Evolutionary conservation across 306 rosid species (phyloP), one percentile per base, ranked within the genome.

Genomic region (Glycine latifolia): DNA sequence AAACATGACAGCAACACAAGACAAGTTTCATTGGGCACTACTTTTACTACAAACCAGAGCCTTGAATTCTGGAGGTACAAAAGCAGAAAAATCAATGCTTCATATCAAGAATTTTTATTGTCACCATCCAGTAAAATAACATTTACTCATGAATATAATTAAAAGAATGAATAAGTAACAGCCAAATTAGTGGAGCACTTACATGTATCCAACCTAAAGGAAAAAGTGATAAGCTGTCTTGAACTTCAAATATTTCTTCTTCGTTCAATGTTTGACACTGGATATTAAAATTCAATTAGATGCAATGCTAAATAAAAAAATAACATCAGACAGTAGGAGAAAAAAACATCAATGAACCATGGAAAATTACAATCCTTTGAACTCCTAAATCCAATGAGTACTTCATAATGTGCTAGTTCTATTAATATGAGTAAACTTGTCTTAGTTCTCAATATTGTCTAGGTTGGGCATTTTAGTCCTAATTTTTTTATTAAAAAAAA

Each of bases 181-280:
- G 54, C 75, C 56, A 20, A 77, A 82, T 68, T 73, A 77, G 43
- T 59, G 75, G 74, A 47, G 80, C 56, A 87, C 99, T 94, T 96
- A 96, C 99, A 85, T 96, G 99, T 86, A 96, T 92, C 99, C 99
- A 96, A 35, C 99, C 99, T 77, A 96, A 91, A 65, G 97, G 86
- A 82, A 96, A 96, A 84, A 96, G 99, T 12, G 97, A 94, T 76
- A 89, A 88, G 82, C 86, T 86, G 87, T 96, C 99, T 88, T 96
- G 99, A 91, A 92, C 92, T 86, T 96, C 99, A 92, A 92, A 96
- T 85, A 96, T 92, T 87, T 96, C 99, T 87, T 92, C 99, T 89
- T 96, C 99, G 71, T 94, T 91, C 92, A 96, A 91, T 16, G 98
- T 94, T 87, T 89, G 91, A 84, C 99, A 96, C 99, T 96, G 94